Percentiles rank a stretch among this genome's conserved stretches.
These are phyloP conservation scores for Cryptococcus deneoformans DNA, from an alignment of 1,284 basidiomycete genomes.

Conservation along the genomic window DNA sequence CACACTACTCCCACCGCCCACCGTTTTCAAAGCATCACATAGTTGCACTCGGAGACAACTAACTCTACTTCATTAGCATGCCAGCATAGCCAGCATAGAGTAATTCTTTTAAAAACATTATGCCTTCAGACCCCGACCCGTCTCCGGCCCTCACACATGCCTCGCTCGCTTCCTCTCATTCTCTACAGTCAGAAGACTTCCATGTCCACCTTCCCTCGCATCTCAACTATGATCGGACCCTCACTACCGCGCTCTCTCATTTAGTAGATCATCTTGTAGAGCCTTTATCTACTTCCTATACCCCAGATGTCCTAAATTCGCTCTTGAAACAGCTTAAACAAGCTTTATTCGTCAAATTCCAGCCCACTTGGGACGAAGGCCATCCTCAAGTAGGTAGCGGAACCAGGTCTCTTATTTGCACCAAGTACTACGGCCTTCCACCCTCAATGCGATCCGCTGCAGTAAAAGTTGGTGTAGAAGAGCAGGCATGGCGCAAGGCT, in stretches of 20 bases:
- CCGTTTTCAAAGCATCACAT: too few relatives aligned
- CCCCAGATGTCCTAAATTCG: slow-evolving; percentile 25
- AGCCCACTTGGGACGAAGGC: background rate
- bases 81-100: too few relatives aligned
- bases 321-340: slow-evolving; percentile 29
- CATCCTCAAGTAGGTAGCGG: slow-evolving; percentile 39
- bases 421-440: slow-evolving; percentile 32
- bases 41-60: too few relatives aligned
- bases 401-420: slow-evolving; percentile 41
- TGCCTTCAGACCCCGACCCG: background rate
- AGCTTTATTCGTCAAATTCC: slow-evolving; percentile 21
- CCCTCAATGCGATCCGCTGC: slow-evolving; percentile 29
- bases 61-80: too few relatives aligned
- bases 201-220: background rate
- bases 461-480: slow-evolving; percentile 26
- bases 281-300: slow-evolving; percentile 30
- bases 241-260: slow-evolving; percentile 36
- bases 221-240: slow-evolving; percentile 20
- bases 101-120: background rate
- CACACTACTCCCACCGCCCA: too few relatives aligned
- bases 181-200: background rate
- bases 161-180: background rate
- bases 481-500: slow-evolving; percentile 29
- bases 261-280: slow-evolving; percentile 39
- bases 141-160: slow-evolving; percentile 11